phyloP scores from a whole-genome alignment of 1,284 basidiomycete species.

The Trichosporon sp. region DNA sequence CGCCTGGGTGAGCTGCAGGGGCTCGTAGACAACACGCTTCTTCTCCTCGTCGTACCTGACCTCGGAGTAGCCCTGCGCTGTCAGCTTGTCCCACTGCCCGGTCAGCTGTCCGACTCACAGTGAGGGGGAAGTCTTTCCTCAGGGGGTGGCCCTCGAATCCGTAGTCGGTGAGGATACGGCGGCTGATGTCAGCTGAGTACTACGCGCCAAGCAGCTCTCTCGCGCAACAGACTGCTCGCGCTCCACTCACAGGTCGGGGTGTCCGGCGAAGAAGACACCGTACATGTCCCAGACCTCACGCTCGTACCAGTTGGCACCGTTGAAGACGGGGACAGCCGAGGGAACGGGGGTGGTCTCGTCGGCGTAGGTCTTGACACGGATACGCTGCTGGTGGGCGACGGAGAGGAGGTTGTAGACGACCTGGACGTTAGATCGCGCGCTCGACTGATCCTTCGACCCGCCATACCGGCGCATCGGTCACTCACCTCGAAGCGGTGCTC shows the following conservation, averaged over 20 bases:
- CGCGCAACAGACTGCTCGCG: too few relatives aligned
- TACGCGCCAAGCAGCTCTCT: too few relatives aligned
- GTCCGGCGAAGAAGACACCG: conserved; percentile 93
- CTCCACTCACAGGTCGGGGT: conserved; percentile 81
- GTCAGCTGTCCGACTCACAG: conserved; percentile 54
- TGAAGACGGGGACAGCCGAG: conserved; percentile 71
- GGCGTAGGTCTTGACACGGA: conserved; percentile 97
- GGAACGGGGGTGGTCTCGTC: conserved; percentile 94
- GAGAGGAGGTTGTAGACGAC: conserved; percentile 94
- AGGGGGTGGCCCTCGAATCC: conserved; percentile 98
- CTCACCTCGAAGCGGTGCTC: conserved; percentile 82
- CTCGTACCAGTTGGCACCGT: conserved; percentile 95
- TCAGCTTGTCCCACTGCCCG: not conserved
- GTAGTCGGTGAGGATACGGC: conserved; percentile 97
- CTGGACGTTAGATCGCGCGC: conserved; percentile 20
- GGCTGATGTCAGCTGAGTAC: conserved; percentile 53
- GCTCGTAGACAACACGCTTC: conserved; percentile 97
- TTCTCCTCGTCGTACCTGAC: conserved; percentile 97
- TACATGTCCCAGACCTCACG: conserved; percentile 98
- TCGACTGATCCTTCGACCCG: not conserved
- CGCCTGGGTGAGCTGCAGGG: conserved; percentile 93
- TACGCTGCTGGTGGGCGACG: conserved; percentile 65
- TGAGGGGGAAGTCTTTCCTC: conserved; percentile 96
- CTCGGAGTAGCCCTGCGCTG: conserved; percentile 79
- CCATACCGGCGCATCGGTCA: not conserved